phyloP scores from a whole-genome alignment of 106 monocot genomes.

The Dendrobium huoshanense region DNA sequence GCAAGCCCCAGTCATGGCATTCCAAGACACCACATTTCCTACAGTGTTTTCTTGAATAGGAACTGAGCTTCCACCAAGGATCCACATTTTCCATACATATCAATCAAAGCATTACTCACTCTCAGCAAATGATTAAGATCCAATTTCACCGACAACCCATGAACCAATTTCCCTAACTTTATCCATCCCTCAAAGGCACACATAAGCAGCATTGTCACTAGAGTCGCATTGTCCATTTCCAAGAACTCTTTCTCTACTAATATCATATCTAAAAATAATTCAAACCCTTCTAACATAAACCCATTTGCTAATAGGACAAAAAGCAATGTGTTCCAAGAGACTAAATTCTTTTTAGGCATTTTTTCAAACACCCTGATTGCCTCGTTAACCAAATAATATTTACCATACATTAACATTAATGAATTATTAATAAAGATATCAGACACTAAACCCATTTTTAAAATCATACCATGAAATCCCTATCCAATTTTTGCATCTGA shows the following conservation, averaged over 20 bases:
- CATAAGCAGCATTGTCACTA: conserved; percentile 47
- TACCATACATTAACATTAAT: conserved; percentile 50
- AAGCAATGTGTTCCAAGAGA: conserved; percentile 46
- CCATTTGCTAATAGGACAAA: conserved; percentile 30
- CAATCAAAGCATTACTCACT: conserved; percentile 50
- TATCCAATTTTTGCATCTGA: conserved; percentile 17
- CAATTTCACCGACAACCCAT: conserved; percentile 47
- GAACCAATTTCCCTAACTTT: conserved; percentile 40
- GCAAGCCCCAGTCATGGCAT: conserved; percentile 47
- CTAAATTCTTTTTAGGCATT: no score
- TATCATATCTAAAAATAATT: conserved; percentile 31
- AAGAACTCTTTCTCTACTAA: conserved; percentile 3
- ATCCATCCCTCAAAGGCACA: conserved; percentile 44
- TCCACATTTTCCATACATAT: conserved; percentile 59
- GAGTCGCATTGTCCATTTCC: conserved; percentile 33
- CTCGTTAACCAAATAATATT: conserved; percentile 29
- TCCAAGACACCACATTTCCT: conserved; percentile 23
- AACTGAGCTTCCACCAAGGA: conserved; percentile 25
- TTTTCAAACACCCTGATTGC: conserved; percentile 1
- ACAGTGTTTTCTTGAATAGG: conserved; percentile 17
- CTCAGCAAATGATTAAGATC: conserved; percentile 22
- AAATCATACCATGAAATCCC: conserved; percentile 31
- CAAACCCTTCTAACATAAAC: conserved; percentile 20
- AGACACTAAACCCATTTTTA: conserved; percentile 28
- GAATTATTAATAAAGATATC: conserved; percentile 49